These are phyloP conservation scores for Paraphoma sp. DNA, from an alignment of 2,329 filamentous ascomycete species.

Conservation along the genomic window DNA sequence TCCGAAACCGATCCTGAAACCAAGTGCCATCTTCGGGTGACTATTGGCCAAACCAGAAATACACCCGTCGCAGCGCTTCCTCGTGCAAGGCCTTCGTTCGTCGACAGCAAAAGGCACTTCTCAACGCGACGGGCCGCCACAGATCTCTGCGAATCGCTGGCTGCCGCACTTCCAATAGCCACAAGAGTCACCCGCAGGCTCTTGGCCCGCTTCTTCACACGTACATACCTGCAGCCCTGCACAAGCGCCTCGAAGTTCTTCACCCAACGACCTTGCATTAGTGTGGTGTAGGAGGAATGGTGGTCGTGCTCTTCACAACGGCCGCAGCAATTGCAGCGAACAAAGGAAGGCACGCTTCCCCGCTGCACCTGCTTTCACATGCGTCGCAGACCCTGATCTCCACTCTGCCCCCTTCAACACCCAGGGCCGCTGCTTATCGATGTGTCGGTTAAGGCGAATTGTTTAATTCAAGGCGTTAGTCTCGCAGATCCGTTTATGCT, in stretches of 20 bases:
- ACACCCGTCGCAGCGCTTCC: constrained; percentile 34
- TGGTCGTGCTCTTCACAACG: neutral
- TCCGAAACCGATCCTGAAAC: constrained; percentile 31
- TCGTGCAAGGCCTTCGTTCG: constrained; percentile 20
- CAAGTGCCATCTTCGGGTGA: constrained; percentile 16
- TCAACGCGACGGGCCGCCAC: constrained; percentile 37
- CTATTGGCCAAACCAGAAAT: constrained; percentile 28
- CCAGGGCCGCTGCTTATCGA: neutral
- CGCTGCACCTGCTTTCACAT: neutral
- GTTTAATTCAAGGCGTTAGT: constrained; percentile 15
- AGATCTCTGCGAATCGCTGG: constrained; percentile 27
- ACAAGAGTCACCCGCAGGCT: neutral
- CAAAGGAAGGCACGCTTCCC: neutral
- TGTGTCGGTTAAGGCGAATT: constrained; percentile 12
- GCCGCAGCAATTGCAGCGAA: neutral
- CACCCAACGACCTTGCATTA: neutral
- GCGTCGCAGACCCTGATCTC: neutral
- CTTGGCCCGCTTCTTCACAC: neutral
- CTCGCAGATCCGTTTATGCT: constrained; percentile 16
- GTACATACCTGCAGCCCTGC: neutral
- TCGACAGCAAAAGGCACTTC: constrained; percentile 17
- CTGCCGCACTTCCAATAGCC: neutral
- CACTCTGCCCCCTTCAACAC: too few relatives aligned
- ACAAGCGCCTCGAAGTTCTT: neutral
- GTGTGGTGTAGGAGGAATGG: neutral